Evolutionary conservation across 2,329 filamentous ascomycete genomes (phyloP), one percentile per base, ranked within the genome.

Genomic region (Neofusicoccum parvum): DNA sequence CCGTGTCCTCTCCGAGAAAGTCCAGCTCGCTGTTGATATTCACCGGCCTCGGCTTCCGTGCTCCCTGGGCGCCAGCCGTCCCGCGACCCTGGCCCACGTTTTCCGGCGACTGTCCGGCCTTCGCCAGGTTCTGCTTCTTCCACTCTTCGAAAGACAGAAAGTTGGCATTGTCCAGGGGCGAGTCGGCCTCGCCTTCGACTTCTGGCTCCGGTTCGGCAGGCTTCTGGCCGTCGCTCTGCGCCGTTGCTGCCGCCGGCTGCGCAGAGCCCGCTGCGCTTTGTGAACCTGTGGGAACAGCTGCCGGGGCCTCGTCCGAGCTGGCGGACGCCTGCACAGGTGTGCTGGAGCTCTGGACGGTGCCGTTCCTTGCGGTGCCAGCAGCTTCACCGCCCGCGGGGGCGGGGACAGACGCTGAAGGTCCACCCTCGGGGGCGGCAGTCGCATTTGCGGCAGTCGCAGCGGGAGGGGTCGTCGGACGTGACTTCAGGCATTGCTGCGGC

Each of bases 61-160:
- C 81, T 68, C 27, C 27, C 27, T 83, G 85, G 67, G 78, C 80
- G 49, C 84, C 83, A 23, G 76, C 75, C 34, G 73, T 79, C 73
- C 75, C 80, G 78, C 81, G 82, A 76, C 73, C 83, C 70, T 83
- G 87, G 75, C 81, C 91, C 74, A 85, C 84, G 78, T 85, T 88
- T 78, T 85, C 92, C 70, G 80, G 91, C 74, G 82, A 92, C 73
- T 97, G 94, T 12, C 92, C 94, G 3, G 88, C 90, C 74, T 92
- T 92, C 60, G 90, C 91, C 17, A 98, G 81, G 80, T 96, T 97
- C 82, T 94, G 91, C 73, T 90, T 92, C 80, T 97, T 98, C 95
- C 95, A 99, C 72, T 98, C 94, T 75, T 98, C 95, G 72, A 99
- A 99, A 0, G 95, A 97, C 72, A 98, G 88, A 76, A 98, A 98